phyloP scores from a whole-genome alignment of 169 alveolate genomes.

The Cryptosporidium xiaoi region DNA sequence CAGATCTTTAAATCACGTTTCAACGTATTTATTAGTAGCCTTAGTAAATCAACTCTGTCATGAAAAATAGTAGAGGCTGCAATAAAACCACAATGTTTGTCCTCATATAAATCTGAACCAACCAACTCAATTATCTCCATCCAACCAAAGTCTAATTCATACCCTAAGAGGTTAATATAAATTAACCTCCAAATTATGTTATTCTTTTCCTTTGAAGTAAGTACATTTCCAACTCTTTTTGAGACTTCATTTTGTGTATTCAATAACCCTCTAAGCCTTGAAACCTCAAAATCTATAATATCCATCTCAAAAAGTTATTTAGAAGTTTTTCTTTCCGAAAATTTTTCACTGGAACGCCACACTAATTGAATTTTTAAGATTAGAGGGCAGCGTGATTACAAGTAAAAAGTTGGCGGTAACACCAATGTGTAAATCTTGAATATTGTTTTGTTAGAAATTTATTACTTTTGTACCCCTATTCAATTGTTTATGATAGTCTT shows the following conservation, averaged over 20 bases:
- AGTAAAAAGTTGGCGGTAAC: too few species aligned
- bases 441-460: too few species aligned
- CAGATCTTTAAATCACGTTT: slow-evolving; percentile 51
- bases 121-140: slow-evolving; percentile 43
- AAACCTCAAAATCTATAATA: slow-evolving; percentile 17
- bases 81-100: slow-evolving; percentile 42
- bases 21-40: slow-evolving; percentile 62
- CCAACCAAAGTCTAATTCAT: slow-evolving; percentile 58
- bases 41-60: slow-evolving; percentile 20
- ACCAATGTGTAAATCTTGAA: too few species aligned
- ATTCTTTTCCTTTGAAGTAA: slow-evolving; percentile 38
- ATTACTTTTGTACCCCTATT: too few species aligned
- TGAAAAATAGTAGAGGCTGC: slow-evolving; percentile 55
- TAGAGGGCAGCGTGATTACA: too few species aligned
- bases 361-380: neutral
- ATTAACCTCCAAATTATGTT: slow-evolving; percentile 53
- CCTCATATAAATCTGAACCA: slow-evolving; percentile 17
- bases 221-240: neutral
- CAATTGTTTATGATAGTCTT: too few species aligned
- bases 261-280: slow-evolving; percentile 10
- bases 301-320: slow-evolving; percentile 17
- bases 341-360: neutral
- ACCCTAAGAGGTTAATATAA: slow-evolving; percentile 26
- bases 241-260: neutral
- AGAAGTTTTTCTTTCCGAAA: neutral